A percentile compares a stretch with the other conserved stretches of the same genome.
These are phyloP conservation scores for Tolypocladium tropicale DNA, from an alignment of 2,329 filamentous ascomycete species.

Conservation along the genomic window DNA sequence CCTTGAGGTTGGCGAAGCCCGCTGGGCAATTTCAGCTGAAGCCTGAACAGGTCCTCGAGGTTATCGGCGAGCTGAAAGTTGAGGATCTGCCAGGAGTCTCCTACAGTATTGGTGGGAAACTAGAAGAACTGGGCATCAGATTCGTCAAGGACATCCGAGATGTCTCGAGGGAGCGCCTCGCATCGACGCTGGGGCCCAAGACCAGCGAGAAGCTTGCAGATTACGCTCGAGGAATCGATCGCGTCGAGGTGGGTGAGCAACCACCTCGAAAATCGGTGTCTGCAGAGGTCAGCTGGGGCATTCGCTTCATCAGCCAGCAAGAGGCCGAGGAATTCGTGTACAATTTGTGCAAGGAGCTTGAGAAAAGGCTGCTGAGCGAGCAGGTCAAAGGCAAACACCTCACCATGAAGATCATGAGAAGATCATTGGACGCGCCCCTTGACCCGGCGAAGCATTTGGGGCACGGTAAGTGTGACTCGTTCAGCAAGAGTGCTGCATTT, in stretches of 20 bases:
- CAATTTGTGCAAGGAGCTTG: slow-evolving; percentile 76
- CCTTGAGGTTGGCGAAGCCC: slow-evolving; percentile 83
- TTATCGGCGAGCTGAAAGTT: slow-evolving; percentile 69
- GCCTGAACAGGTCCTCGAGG: slow-evolving; percentile 65
- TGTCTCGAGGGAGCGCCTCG: slow-evolving; percentile 64
- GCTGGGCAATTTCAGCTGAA: slow-evolving; percentile 86
- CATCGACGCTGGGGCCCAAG: slow-evolving; percentile 72
- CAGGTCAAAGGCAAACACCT: slow-evolving; percentile 79
- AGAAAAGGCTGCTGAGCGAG: slow-evolving; percentile 70
- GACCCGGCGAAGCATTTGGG: slow-evolving; percentile 90
- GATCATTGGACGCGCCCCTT: slow-evolving; percentile 74
- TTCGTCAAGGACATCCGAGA: slow-evolving; percentile 75
- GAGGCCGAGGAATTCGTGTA: slow-evolving; percentile 88
- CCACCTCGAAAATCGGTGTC: slow-evolving; percentile 87
- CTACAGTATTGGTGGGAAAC: slow-evolving; percentile 73
- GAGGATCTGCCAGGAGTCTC: slow-evolving; percentile 87
- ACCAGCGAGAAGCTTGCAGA: slow-evolving; percentile 87
- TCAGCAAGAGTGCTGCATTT: slow-evolving; percentile 77
- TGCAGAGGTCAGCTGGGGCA: slow-evolving; percentile 96
- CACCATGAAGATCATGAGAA: slow-evolving; percentile 90
- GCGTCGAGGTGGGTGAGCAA: slow-evolving; percentile 75
- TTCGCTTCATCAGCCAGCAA: slow-evolving; percentile 82
- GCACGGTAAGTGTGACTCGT: slow-evolving; percentile 88
- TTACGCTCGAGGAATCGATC: slow-evolving; percentile 82
- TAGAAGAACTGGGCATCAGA: slow-evolving; percentile 78